Evolutionary conservation across 768 basidiomycete species (phyloP).

Genomic region (Guyanaporus albipodus): DNA sequence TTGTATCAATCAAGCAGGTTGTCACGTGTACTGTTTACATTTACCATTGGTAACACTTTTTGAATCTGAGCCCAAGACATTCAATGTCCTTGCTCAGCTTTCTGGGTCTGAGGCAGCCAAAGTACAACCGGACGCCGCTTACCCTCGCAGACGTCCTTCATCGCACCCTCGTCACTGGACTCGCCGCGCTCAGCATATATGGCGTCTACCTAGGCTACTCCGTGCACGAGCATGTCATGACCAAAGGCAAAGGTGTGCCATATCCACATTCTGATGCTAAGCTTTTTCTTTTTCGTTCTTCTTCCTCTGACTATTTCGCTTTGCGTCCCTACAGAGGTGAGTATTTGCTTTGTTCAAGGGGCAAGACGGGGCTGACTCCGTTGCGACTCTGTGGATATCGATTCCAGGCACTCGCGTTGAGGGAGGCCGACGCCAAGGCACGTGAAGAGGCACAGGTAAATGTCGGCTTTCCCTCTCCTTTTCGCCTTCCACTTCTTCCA

Average conservation of each 20-base stretch:
- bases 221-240: constrained; percentile 29
- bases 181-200: constrained; percentile 26
- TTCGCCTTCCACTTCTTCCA: too few species aligned
- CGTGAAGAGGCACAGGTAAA: constrained; percentile 17
- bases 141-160: constrained; percentile 29
- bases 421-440: constrained; percentile 19
- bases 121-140: constrained; percentile 20
- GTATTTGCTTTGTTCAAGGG: not conserved
- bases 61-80: too few species aligned
- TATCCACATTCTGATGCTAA: not conserved
- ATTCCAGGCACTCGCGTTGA: constrained; percentile 20
- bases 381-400: not conserved
- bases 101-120: constrained; percentile 24
- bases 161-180: constrained; percentile 29
- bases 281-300: not conserved
- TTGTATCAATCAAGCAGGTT: not conserved
- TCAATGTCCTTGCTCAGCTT: constrained; percentile 29
- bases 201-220: constrained; percentile 32
- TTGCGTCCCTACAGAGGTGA: constrained; percentile 18
- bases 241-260: constrained; percentile 30
- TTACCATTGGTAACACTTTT: too few species aligned
- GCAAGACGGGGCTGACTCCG: not conserved
- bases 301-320: too few species aligned
- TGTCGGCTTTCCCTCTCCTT: not conserved
- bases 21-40: too few species aligned